Base-by-base conservation (phyloP, 2,329 filamentous ascomycete genomes). In the Penicillium thymicola region DNA sequence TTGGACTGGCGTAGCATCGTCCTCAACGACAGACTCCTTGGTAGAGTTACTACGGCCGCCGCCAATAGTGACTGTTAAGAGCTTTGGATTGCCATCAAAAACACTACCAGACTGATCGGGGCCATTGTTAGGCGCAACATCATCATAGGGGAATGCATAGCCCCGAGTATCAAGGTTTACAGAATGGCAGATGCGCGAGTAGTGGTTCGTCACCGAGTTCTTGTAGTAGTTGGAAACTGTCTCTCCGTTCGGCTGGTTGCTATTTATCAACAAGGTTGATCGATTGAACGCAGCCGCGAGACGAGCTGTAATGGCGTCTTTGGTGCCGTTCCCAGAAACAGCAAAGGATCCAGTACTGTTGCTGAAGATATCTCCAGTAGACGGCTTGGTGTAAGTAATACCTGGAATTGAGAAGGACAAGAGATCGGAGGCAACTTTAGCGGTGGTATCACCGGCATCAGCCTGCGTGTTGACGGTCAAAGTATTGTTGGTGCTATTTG, bases 281-380 rank as follows among this genome's bases (percentile, higher is more conserved):
- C 90, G 82, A 73, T 92, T 91, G 66, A 93, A 84, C 0, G 87
- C 89, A 1, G 90, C 89, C 0, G 87, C 83, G 14, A 94, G 75
- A n/a, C 90, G 81, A 0, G 90, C 88, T 9, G 86, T 86, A 54
- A 92, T 82, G 40, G 86, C 85, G 58, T 83, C 82, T 68, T 81
- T 78, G 66, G 79, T 75, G 2, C 72, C 67, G 53, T 78, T 76
- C 37, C 72, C 73, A 4, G 64, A 64, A 5, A 75, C 71, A 2
- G 74, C 78, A 71, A 88, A 87, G 0, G 85, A 81, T 0, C 85
- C 85, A 2, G 81, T 84, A 62, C 82, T 85, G 73, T 86, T 89
- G 36, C 81, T 81, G 67, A 89, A 84, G 59, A 90, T 87, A 70
- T 90, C 87, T 13, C 74, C 75, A 2, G 83, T 82, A 1, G 75